phyloP scores from a whole-genome alignment of 441 rosid genomes.

The Populus hybrid region DNA sequence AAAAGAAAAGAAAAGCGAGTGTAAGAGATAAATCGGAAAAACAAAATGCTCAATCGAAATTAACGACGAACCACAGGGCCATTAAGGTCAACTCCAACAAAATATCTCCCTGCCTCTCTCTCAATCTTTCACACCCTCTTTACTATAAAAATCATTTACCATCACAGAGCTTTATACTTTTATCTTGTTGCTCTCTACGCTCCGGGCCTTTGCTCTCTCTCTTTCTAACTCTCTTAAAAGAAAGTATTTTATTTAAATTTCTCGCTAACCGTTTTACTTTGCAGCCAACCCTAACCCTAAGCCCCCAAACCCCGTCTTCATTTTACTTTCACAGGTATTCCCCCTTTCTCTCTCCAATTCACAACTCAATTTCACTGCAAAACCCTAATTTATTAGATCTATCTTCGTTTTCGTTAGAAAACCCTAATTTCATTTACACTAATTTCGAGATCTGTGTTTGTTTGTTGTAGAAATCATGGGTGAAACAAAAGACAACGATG shows the following conservation, averaged over 20 bases:
- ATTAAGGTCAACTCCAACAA: too few species aligned
- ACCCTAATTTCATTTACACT: neutral
- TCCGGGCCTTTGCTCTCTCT: neutral
- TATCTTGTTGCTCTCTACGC: too few species aligned
- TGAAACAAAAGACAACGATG: slow-evolving; percentile 89
- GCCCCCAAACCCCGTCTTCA: neutral
- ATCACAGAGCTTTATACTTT: too few species aligned
- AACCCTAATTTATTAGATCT: neutral
- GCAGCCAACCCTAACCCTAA: slow-evolving; percentile 44
- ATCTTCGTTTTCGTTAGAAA: neutral
- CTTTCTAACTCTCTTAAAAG: neutral
- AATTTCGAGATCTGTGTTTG: slow-evolving; percentile 17
- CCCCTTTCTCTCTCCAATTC: neutral
- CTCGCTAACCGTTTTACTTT: slow-evolving; percentile 39
- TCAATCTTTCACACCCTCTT: too few species aligned
- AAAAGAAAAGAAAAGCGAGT: too few species aligned
- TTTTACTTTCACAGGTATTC: slow-evolving; percentile 24
- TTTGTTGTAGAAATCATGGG: slow-evolving; percentile 48
- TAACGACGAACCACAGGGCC: too few species aligned
- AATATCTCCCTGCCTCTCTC: too few species aligned
- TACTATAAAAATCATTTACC: too few species aligned
- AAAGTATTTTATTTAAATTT: slow-evolving; percentile 10
- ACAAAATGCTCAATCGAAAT: too few species aligned
- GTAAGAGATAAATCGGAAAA: too few species aligned
- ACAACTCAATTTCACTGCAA: neutral